These are phyloP conservation scores for Aspergillus ochraceus DNA, from an alignment of 2,329 filamentous ascomycete genomes.

Conservation along the genomic window DNA sequence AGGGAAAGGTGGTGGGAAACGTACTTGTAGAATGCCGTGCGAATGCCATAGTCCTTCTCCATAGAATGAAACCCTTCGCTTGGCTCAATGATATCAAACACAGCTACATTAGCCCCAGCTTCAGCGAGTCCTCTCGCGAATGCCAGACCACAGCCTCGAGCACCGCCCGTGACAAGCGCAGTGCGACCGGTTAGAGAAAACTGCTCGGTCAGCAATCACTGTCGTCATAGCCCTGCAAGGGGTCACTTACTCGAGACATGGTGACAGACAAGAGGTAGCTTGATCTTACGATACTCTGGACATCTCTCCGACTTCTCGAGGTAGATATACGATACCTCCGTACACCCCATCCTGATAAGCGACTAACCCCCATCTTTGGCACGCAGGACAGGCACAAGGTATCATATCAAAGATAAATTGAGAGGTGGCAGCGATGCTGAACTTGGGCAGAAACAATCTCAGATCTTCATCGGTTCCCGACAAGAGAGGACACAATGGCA, in stretches of 20 bases:
- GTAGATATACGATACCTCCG: neutral
- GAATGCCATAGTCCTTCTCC: conserved; percentile 43
- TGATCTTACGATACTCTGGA: neutral
- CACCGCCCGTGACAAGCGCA: conserved; percentile 50
- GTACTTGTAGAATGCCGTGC: conserved; percentile 42
- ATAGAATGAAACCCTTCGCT: conserved; percentile 42
- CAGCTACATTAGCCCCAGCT: conserved; percentile 46
- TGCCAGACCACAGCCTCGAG: conserved; percentile 47
- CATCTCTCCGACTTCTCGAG: neutral
- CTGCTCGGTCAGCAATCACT: conserved; percentile 26
- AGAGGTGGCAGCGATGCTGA: no score
- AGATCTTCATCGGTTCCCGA: no score
- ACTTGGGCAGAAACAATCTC: no score
- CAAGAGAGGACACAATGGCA: conserved; percentile 15
- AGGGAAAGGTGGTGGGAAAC: neutral
- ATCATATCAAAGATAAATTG: neutral
- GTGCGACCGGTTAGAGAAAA: conserved; percentile 53
- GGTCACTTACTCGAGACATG: conserved; percentile 25
- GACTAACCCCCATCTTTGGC: conserved; percentile 19
- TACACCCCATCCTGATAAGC: neutral
- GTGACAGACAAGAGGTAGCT: neutral
- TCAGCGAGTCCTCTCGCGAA: conserved; percentile 48
- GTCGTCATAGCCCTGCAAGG: no score
- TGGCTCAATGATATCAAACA: conserved; percentile 49
- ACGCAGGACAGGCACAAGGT: no score